Evolutionary conservation across 108 stramenopile species (phyloP).

Genomic region (Fistulifera pelliculosa): DNA sequence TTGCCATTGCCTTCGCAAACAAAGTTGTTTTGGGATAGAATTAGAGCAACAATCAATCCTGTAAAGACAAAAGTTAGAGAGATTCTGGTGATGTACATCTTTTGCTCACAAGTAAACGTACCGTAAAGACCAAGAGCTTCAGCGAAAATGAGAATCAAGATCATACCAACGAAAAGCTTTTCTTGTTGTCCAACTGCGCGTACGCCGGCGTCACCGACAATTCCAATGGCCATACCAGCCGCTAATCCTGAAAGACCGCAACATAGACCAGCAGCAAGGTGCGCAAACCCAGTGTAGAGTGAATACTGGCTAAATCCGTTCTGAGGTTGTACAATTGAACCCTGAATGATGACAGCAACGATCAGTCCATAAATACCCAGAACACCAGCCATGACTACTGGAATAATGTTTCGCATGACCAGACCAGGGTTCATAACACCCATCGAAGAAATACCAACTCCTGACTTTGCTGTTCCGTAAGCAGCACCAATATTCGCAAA

Average conservation of each 20-base stretch:
- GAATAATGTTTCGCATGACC: constrained; percentile 99
- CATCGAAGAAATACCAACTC: constrained; percentile 97
- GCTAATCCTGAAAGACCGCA: constrained; percentile 95
- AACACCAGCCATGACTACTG: constrained; percentile 99
- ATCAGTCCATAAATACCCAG: constrained; percentile 99
- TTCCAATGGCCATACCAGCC: constrained; percentile 98
- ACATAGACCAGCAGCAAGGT: constrained; percentile 96
- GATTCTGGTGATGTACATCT: neutral
- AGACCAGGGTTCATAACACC: constrained; percentile 97
- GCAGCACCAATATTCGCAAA: constrained; percentile 97
- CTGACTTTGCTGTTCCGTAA: constrained; percentile 97
- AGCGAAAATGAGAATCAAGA: constrained; percentile 98
- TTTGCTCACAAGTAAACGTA: constrained; percentile 10
- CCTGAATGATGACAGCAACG: constrained; percentile 94
- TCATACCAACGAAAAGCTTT: constrained; percentile 98
- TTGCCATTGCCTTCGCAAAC: constrained; percentile 19
- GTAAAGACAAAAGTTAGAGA: constrained; percentile 4
- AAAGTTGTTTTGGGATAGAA: constrained; percentile 89
- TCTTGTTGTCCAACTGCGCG: constrained; percentile 97
- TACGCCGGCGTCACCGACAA: constrained; percentile 98
- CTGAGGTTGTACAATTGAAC: constrained; percentile 71
- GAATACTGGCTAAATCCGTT: constrained; percentile 76
- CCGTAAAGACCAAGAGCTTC: constrained; percentile 99
- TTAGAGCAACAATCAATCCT: constrained; percentile 95
- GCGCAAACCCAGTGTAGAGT: constrained; percentile 93